Evolutionary conservation across 2,329 filamentous ascomycete genomes (phyloP), one percentile per base, ranked within the genome.

Genomic region (Trichothecium roseum): DNA sequence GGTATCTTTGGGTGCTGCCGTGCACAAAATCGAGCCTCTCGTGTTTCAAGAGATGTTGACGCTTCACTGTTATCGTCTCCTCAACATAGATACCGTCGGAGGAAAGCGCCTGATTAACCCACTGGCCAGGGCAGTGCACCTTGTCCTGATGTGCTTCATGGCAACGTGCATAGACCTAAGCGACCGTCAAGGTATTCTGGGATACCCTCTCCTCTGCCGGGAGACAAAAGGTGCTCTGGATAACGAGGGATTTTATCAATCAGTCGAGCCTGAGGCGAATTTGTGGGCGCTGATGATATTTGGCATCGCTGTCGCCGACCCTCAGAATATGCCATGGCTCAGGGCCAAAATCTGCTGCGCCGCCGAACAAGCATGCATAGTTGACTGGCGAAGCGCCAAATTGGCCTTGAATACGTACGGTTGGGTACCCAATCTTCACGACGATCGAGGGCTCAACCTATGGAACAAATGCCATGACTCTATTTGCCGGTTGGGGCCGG

Each of bases 111-210:
- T 34, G 8, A 17, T 16, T 4, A 14, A 38, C 36, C 38, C 38
- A n/a, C 26, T 41, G 9, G 46, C 45, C 29, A 38, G 47, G 18
- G 28, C 42, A 5, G 28, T 50, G 12, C 50, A 53, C 20, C 34
- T 54, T 4, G 52, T 47, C 8, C 42, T 56, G 3, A 30, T 42
- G 4, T 45, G 47, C 12, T 50, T 53, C 26, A 37, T 56, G 30
- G 41, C 38, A 8, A 45, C 47, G 8, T 52, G 54, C 27, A 22
- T 43, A 3, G 22, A 36, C 14, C 37, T 32, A 26, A 13, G 34
- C 17, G 37, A 29, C 22, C 28, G 29, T 24, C 38, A 40, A 8
- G 36, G 30, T 20, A n/a, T 35, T 30, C 17, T 37, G 32, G 38
- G 39, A 27, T 40, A 42, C 34, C 32, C 33, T 7, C n/a, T 42